phyloP scores from a whole-genome alignment of 1,284 basidiomycete genomes.

The Testicularia cyperi region DNA sequence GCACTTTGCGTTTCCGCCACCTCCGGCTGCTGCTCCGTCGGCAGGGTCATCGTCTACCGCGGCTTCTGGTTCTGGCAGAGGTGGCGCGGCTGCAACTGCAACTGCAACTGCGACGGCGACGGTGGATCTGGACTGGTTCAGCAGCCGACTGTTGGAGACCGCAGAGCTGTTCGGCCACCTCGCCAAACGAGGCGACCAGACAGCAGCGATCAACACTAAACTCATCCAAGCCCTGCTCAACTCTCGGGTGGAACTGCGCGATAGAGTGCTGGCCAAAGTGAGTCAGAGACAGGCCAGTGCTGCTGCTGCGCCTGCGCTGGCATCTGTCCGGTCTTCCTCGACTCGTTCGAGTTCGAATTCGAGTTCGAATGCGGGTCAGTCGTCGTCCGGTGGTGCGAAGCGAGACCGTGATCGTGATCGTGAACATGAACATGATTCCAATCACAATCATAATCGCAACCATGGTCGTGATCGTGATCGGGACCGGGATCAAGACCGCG shows the following conservation, averaged over 20 bases:
- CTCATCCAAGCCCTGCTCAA: constrained; percentile 16
- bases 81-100: no score
- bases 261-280: constrained; percentile 11
- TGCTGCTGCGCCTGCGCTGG: not conserved
- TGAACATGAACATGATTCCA: no score
- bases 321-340: constrained; percentile 1
- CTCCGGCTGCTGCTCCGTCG: no score
- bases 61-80: no score
- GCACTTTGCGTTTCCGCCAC: constrained; percentile 2
- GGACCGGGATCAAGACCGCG: no score
- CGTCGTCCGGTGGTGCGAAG: no score
- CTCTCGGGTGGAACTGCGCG: constrained; percentile 11
- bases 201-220: constrained; percentile 9
- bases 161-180: constrained; percentile 9
- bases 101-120: not conserved
- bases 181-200: constrained; percentile 17
- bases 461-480: no score
- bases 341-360: no score
- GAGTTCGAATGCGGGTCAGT: no score
- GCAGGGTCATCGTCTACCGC: no score
- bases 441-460: no score
- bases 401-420: no score
- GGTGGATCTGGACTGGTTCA: constrained; percentile 24
- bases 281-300: constrained; percentile 5
- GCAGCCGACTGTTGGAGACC: constrained; percentile 15